Evolutionary conservation across 148 eudicot genomes (phyloP), one percentile per base, ranked within the genome.

Genomic region (Linanthus parryae): DNA sequence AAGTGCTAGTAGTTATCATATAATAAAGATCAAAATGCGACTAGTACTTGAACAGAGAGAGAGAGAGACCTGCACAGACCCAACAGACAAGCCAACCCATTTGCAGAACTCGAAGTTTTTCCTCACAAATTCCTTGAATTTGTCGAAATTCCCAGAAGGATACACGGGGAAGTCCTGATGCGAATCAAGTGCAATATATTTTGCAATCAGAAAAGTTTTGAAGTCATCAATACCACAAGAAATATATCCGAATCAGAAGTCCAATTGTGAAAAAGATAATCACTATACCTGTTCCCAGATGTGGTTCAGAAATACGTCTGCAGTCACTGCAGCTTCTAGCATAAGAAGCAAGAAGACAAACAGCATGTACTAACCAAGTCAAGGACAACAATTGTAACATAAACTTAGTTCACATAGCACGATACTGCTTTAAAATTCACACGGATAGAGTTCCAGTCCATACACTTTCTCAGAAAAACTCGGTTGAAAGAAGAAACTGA

Each of bases 91-190:
- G 57, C 84, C 86, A 74, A 88, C 61, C 96, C 94, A 84, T 68
- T 73, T 84, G 80, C 94, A 81, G 56, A 79, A 69, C 56, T 81
- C 84, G 62, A 79, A 84, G 59, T 84, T 88, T 12, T 69, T 60
- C 45, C 57, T 61, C 14, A 88, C 47, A 48, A 88, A 84, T 45
- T 61, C 51, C 67, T 77, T 73, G 43, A 88, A 64, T 25, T 68
- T 58, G 41, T 66, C 54, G 12, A 83, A 73, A 53, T 77, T 61
- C 22, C 87, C 87, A 19, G 83, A 68, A 37, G 71, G 37, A 65
- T 83, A 91, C 43, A 37, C 67, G 1, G 96, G 96, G 53, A 87
- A 83, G 66, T 87, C 88, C 92, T 87, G 70, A 62, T 64, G n/a
- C n/a, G n/a, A n/a, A 52, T 29, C n/a, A n/a, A 30, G 28, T 26